Conservation (phyloP, 2,329 filamentous ascomycete species). For the Colletotrichum neosansevieriae region DNA sequence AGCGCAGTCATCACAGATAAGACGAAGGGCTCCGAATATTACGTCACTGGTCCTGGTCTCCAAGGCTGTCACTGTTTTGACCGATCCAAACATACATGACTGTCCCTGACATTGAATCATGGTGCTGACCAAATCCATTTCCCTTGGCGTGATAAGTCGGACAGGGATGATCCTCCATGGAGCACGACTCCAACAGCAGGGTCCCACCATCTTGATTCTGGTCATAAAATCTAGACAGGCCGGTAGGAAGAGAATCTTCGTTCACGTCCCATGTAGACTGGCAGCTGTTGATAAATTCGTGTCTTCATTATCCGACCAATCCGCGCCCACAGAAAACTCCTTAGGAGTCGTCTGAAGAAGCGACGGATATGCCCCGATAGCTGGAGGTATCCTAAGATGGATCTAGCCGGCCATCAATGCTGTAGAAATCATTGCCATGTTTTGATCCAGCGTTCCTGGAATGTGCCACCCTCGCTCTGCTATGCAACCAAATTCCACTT, state of each 20-base stretch:
- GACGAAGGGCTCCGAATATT: background rate
- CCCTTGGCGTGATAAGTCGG: slow-evolving; percentile 2
- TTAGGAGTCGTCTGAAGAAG: background rate
- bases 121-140: background rate
- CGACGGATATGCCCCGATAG: background rate
- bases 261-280: too few relatives aligned
- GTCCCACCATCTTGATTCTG: too few relatives aligned
- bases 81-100: background rate
- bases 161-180: slow-evolving; percentile 11
- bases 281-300: background rate
- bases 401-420: slow-evolving; percentile 23
- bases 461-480: slow-evolving; percentile 39
- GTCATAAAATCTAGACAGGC: background rate
- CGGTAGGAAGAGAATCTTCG: background rate
- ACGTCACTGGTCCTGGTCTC: background rate
- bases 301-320: slow-evolving; percentile 22
- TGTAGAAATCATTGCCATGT: slow-evolving; percentile 25
- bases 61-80: too few relatives aligned
- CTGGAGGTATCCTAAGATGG: slow-evolving; percentile 13
- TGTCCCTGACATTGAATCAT: background rate
- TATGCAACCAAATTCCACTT: slow-evolving; percentile 41
- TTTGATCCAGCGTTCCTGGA: slow-evolving; percentile 31
- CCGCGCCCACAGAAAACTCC: background rate
- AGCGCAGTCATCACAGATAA: background rate
- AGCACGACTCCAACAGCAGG: slow-evolving; percentile 1